Evolutionary conservation across 768 basidiomycete genomes (phyloP).

Genomic region (Glaciozyma antarctica): DNA sequence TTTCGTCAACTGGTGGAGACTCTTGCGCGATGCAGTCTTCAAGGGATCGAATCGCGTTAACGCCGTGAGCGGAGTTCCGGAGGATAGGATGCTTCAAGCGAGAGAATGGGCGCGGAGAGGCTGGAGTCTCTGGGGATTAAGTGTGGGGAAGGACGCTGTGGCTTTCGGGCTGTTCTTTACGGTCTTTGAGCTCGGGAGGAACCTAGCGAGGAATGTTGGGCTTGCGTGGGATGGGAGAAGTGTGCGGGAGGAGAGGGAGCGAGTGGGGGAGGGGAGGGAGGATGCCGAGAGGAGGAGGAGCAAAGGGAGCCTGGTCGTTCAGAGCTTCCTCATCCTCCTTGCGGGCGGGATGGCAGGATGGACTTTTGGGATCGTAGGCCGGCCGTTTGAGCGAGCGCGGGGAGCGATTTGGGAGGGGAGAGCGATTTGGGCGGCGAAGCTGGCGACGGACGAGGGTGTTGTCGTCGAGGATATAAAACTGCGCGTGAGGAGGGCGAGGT

Average conservation of each 20-base stretch:
- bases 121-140: constrained; percentile 28
- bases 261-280: background rate
- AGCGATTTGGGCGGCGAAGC: constrained; percentile 11
- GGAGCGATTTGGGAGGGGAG: constrained; percentile 25
- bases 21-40: constrained; percentile 24
- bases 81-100: constrained; percentile 3
- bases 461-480: constrained; percentile 2
- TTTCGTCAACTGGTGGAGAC: constrained; percentile 16
- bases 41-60: background rate
- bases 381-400: constrained; percentile 25
- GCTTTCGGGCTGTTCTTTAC: constrained; percentile 34
- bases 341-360: constrained; percentile 21
- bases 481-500: background rate
- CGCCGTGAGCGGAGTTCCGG: background rate
- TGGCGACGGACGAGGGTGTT: background rate
- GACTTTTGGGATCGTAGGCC: constrained; percentile 12
- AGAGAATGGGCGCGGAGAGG: constrained; percentile 24
- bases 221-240: constrained; percentile 13
- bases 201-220: constrained; percentile 12
- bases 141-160: constrained; percentile 27
- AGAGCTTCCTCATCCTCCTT: constrained; percentile 11
- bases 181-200: constrained; percentile 29
- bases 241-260: constrained; percentile 3
- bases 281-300: constrained; percentile 2
- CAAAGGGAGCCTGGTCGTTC: constrained; percentile 4